Evolutionary conservation across 176 grass and related monocot species (phyloP), one percentile per base, ranked within the genome.

Genomic region (Elaeis guineensis): DNA sequence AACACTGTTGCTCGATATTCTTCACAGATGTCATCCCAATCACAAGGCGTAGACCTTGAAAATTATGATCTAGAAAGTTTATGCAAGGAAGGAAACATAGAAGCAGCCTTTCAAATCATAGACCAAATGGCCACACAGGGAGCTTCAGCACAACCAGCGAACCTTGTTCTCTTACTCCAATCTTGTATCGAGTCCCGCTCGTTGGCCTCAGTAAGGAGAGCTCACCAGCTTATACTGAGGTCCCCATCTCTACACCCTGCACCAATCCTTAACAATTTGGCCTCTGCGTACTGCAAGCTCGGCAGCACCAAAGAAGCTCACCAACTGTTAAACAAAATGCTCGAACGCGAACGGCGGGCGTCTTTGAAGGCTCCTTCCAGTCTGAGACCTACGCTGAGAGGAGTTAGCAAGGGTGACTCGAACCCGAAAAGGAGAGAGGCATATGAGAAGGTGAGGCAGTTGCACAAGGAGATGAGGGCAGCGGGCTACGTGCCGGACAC

Each of bases 401-500:
- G 35, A 14, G 28, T 11, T 1, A 51, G 58, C 4, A 62, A 20
- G 1, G 71, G 59, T 21, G 49, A 19, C 6, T 73, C n/a, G 0
- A 57, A 55, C 55, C 71, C 64, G 30, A 84, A 90, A 76, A 82
- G 80, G 52, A 58, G 21, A 57, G 86, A 84, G 58, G 84, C 91
- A 16, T 90, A 88, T 64, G 78, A 82, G 17, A 96, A 90, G 72
- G 80, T 85, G 58, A 63, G 28, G 57, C 49, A 82, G 69, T 63
- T 96, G 63, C 91, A 96, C 53, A 75, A 75, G 52, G 52, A 80
- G 82, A 96, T 96, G 50, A 74, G 87, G 22, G 80, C 75, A 5
- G 71, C 58, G 4, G 91, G 86, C 18, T 96, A 90, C 74, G 78
- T 87, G 53, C 91, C 87, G 16, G 86, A 96, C 82, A 90, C 91